Conservation (phyloP, 345 rosid genomes). For the Luvunga scandens region DNA sequence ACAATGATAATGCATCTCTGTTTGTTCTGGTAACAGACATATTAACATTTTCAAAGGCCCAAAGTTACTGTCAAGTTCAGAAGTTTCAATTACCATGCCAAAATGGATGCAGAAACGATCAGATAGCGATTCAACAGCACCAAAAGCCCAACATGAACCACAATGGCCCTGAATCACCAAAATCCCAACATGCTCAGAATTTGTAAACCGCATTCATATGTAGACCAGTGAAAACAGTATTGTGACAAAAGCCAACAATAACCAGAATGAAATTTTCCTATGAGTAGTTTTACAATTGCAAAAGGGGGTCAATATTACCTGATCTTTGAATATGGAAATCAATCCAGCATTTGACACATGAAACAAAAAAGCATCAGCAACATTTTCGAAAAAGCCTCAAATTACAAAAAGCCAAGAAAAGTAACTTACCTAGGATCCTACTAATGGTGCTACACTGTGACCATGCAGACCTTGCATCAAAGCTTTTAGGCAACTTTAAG, state of each 20-base stretch:
- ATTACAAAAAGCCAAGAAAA: constrained; percentile 2
- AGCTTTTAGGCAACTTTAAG: constrained; percentile 56
- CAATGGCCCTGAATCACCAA: constrained; percentile 78
- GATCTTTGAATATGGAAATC: constrained; percentile 50
- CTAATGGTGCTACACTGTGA: constrained; percentile 74
- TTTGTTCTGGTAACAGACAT: neutral
- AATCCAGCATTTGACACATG: constrained; percentile 32
- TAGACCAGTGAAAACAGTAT: constrained; percentile 24
- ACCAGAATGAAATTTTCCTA: constrained; percentile 70
- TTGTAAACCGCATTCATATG: neutral
- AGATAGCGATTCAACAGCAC: constrained; percentile 90
- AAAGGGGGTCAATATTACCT: constrained; percentile 47
- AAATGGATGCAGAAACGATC: constrained; percentile 95
- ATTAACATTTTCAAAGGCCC: neutral
- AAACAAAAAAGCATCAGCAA: constrained; percentile 35
- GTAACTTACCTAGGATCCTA: constrained; percentile 70
- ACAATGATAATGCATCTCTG: neutral
- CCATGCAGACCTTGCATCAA: constrained; percentile 91
- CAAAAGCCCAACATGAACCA: constrained; percentile 99
- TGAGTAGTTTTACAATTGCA: neutral
- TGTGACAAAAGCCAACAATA: constrained; percentile 90
- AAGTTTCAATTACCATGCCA: constrained; percentile 51
- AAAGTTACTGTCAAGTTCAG: neutral
- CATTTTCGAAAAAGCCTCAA: neutral
- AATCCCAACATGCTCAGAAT: constrained; percentile 21